Evolutionary conservation across 2,329 filamentous ascomycete species (phyloP), one percentile per base, ranked within the genome.

Genomic region (Botrytis cinerea): DNA sequence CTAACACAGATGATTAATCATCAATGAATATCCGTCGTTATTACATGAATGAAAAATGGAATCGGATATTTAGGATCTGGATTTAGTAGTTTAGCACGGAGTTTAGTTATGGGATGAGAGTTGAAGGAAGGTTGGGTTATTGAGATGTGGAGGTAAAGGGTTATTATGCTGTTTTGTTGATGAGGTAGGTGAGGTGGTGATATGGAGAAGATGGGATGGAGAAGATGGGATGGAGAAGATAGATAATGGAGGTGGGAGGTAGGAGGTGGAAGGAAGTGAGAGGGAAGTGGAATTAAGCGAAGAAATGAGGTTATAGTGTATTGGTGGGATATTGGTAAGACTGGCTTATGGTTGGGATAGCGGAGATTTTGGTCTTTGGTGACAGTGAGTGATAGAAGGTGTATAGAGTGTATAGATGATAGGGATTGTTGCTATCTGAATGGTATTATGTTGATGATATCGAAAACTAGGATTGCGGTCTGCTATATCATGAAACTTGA

Each of bases 41-140:
- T 4, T n/a, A 25, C 3, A 51, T 14, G 0, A 51, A 5, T 51
- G 2, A 14, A 25, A 51, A 6, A 51, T 2, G 2, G 25, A 25
- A 51, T 51, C 9, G 10, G 2, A 14, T 25, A 12, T 51, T 9
- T 14, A 14, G 16, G 4, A 25, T 51, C 22, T n/a, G 6, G 22
- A 4, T 0, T 14, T 4, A 6, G 25, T 1, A 14, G 6, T 54
- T n/a, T 6, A 6, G 1, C 2, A n/a, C 2, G 25, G 7, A n/a
- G n/a, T 54, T 18, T 59, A 6, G 4, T 38, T 14, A 25, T 1
- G 28, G 7, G 12, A 35, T 32, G 22, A n/a, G 4, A n/a, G 12
- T 0, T 5, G 25, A n/a, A 54, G 25, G 5, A 4, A 12, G 8
- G 32, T 25, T 2, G 10, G 4, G 1, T 32, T 25, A 28, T 51